Conservation (phyloP, 345 rosid species). For the Pistacia vera region DNA sequence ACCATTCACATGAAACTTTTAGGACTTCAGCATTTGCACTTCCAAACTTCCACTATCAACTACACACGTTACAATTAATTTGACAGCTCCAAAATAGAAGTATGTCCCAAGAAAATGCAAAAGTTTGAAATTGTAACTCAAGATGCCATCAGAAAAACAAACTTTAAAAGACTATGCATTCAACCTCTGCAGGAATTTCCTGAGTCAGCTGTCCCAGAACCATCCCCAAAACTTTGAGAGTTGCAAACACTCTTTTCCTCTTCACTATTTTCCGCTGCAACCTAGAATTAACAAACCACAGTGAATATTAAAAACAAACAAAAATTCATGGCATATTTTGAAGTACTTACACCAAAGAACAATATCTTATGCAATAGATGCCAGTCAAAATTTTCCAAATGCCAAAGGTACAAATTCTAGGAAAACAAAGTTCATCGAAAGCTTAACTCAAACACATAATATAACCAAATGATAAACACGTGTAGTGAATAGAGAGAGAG, state of each 20-base stretch:
- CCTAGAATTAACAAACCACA: slow-evolving; percentile 44
- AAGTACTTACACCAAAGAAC: not conserved
- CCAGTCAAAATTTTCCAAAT: not conserved
- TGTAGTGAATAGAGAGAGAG: not conserved
- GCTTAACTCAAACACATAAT: not conserved
- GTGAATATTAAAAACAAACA: slow-evolving; percentile 2
- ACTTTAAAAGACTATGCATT: slow-evolving; percentile 12
- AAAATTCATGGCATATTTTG: not conserved
- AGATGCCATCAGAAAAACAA: slow-evolving; percentile 1
- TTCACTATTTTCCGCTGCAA: slow-evolving; percentile 82
- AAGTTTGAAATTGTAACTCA: not conserved
- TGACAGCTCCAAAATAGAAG: too few relatives aligned
- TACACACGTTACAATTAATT: too few relatives aligned
- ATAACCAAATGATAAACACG: not conserved
- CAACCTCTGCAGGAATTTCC: slow-evolving; percentile 93
- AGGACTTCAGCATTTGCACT: not conserved
- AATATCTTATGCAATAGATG: not conserved
- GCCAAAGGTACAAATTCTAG: not conserved
- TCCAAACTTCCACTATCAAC: not conserved
- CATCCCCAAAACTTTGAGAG: slow-evolving; percentile 77
- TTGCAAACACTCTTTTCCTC: slow-evolving; percentile 86
- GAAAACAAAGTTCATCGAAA: not conserved
- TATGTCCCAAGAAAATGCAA: not conserved
- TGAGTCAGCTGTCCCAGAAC: slow-evolving; percentile 78
- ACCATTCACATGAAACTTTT: not conserved